Evolutionary conservation across 108 stramenopile species (phyloP), one percentile per base, ranked within the genome.

Genomic region (Cylindrotheca closterium): DNA sequence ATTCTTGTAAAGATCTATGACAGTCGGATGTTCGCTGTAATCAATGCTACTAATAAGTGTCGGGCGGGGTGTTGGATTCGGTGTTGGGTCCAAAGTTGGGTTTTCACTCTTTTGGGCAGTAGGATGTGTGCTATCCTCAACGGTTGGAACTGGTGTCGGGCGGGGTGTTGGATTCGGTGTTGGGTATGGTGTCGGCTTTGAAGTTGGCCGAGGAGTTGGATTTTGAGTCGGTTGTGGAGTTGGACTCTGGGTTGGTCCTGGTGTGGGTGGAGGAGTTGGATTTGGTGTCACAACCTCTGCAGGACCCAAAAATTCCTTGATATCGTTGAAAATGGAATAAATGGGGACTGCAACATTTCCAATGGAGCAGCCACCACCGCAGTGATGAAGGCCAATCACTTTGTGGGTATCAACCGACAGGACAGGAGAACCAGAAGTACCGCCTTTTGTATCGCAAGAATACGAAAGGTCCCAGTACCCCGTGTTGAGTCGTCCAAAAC

Each of bases 401-500:
- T 51, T 64, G 63, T 64, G 26, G 3, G 53, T 64, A 17, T 18
- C 17, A 22, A 21, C 34, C 3, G 51, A 31, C 3, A 64, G n/a
- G 23, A 64, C 23, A 22, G 63, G 63, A 28, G 63, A 64, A 7
- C 63, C 63, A 4, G 63, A 64, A 24, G 29, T 27, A n/a, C 63
- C 63, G 5, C 63, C 63, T 53, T 64, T 28, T 42, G 63, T 64
- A 15, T 64, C 63, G 50, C 63, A 64, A 3, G 50, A 64, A 42
- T 64, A 64, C 3, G 37, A 42, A 42, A 42, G 7, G 37, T 42
- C 37, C 10, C 7, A 42, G 37, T 42, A 42, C 21, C 30, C 32
- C 33, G 21, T 26, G 26, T 46, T 27, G 7, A 27, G 60, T 37
- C 26, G 19, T 30, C 60, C 34, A 8, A 18, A 29, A 4, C 29